Percentiles rank a stretch among this genome's conserved stretches.
phyloP scores from a whole-genome alignment of 139 green algal species.

The Chlorella sorokiniana region DNA sequence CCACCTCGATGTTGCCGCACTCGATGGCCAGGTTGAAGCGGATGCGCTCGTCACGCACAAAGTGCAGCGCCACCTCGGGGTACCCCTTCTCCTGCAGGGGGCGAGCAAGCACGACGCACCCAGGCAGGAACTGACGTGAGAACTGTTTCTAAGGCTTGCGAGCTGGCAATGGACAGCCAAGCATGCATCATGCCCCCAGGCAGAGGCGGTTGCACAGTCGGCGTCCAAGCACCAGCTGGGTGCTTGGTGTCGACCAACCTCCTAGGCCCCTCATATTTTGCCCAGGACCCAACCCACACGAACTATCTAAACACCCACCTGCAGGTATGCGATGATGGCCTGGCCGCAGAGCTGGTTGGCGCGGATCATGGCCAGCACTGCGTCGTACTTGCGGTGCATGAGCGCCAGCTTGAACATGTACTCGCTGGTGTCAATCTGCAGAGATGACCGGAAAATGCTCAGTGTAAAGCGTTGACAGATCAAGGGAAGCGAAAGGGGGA shows the following conservation, averaged over 20 bases:
- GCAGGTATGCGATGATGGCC: constrained; percentile 98
- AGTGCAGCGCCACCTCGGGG: constrained; percentile 97
- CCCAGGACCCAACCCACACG: background rate
- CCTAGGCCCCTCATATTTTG: background rate
- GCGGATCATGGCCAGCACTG: constrained; percentile 94
- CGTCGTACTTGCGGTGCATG: constrained; percentile 90
- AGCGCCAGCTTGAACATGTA: constrained; percentile 99
- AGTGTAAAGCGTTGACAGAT: no score
- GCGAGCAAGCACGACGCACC: background rate
- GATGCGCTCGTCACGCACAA: constrained; percentile 90
- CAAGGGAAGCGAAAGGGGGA: no score
- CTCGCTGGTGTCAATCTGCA: constrained; percentile 92
- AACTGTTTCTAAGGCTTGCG: background rate
- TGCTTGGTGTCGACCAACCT: background rate
- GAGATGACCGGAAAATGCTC: background rate
- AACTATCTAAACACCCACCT: constrained; percentile 36
- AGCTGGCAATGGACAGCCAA: no score
- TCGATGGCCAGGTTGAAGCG: constrained; percentile 96
- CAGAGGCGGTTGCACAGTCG: no score
- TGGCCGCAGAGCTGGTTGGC: constrained; percentile 87
- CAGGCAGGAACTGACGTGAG: background rate
- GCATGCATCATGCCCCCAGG: no score
- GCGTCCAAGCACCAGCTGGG: no score
- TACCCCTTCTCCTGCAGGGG: constrained; percentile 88
- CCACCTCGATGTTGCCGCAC: constrained; percentile 98